phyloP scores from a whole-genome alignment of 257 asterid species.

The Nicotiana attenuata region DNA sequence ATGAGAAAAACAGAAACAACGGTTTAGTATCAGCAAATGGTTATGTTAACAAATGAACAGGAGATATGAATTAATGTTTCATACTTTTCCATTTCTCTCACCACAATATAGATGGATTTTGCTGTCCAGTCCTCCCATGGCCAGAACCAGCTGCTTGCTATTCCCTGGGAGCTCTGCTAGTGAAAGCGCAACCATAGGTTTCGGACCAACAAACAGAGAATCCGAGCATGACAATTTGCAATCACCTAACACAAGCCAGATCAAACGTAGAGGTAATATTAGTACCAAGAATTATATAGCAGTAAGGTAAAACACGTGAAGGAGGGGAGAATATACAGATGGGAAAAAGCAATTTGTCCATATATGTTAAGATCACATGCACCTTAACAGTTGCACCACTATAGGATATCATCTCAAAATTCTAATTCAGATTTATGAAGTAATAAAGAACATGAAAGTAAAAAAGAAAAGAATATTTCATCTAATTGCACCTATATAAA shows the following conservation, averaged over 20 bases:
- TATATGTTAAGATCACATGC: neutral
- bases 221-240: conserved; percentile 68
- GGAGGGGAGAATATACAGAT: neutral
- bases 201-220: conserved; percentile 50
- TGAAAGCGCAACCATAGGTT: conserved; percentile 89
- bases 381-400: neutral
- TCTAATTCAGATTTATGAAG: neutral
- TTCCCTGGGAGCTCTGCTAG: conserved; percentile 71
- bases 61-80: conserved; percentile 22
- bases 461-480: neutral
- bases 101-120: conserved; percentile 83
- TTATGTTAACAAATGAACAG: conserved; percentile 1
- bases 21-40: conserved; percentile 15
- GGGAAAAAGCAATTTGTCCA: neutral
- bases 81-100: conserved; percentile 79
- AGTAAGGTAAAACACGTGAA: neutral
- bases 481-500: neutral
- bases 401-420: neutral
- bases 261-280: neutral
- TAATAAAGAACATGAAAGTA: neutral
- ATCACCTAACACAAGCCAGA: conserved; percentile 46
- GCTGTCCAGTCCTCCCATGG: conserved; percentile 92
- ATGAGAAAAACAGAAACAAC: conserved; percentile 11
- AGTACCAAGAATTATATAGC: neutral
- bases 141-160: conserved; percentile 47